Base-by-base conservation (phyloP, 1,284 basidiomycete genomes). In the Ustilago cynodontis region DNA sequence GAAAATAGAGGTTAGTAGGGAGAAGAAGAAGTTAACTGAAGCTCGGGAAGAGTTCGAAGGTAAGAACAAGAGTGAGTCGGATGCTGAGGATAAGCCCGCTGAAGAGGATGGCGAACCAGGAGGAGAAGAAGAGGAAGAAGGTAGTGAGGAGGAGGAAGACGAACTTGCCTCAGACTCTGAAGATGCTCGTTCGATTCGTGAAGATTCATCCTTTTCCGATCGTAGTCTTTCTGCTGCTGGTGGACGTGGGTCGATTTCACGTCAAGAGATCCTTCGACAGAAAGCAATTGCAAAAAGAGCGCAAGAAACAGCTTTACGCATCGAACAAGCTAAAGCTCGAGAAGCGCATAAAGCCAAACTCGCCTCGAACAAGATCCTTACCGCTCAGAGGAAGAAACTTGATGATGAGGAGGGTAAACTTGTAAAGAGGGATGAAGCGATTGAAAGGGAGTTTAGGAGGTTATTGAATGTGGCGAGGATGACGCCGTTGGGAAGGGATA, bases 401-500 rank as follows among this genome's bases (percentile, higher is more conserved):
- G 85, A 84, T 62, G 95, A 97, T 76, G 94, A 96, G 83, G 91
- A 94, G 29, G 91, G 91, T 79, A 92, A 92, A 81, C 87, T 94
- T 18, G 91, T 92, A 79, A 89, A 91, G 31, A 89, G 92, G 49
- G 89, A 98, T 31, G 93, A 94, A 79, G 90, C 90, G 64, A 93
- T 97, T 72, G 95, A 98, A 85, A 91, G 93, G 61, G 96, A 98
- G 77, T 98, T 98, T 87, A 89, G 96, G 67, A 92, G 94, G 81
- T 89, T 93, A 65, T 88, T 94, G 33, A 93, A 93, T 64, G 91
- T 92, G 8, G 90, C 95, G 45, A 90, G 96, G 52, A 91, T 94
- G 49, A 92, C 93, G 79, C 94, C 95, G 1, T 82, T 99, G 52
- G 96, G 97, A 3, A 89, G 90, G 75, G 97, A 99, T 86, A 89